Base-by-base conservation (phyloP, 2,329 filamentous ascomycete genomes). In the Diplocarpon mali region DNA sequence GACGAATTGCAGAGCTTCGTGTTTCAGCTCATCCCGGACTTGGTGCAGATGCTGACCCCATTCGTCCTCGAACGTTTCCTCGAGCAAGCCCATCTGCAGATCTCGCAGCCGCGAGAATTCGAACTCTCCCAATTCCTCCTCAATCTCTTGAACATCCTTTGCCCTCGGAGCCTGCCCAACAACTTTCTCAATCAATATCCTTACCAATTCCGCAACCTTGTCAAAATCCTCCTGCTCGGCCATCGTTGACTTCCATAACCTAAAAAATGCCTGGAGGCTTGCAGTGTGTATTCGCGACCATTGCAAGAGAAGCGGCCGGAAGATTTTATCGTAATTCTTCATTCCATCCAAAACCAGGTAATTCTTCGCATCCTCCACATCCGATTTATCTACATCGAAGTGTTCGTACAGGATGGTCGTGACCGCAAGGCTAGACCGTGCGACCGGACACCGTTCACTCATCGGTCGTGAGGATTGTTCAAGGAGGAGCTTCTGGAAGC, bases 1-100 rank as follows among this genome's bases (percentile, higher is more conserved):
- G 65, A 96, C 85, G 60, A 98, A 98, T 58, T 95, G 86, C 43
- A 95, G 68, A 10, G 90, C 88, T 64, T 98, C 92, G 57, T 90
- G 80, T 55, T 86, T 84, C 36, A 96, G 72, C 62, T 94, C 87
- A 44, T 95, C 87, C 29, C 88, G 83, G n/a, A 95, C 85, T 65
- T 92, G 86, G 52, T 77, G 77, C 24, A 98, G 71, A 64, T 96
- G 88, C 50, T 85, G 78, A 11, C 89, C 89, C 92, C 92, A 98
- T 39, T 85, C 85, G 61, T 93, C 86, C 62, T 96, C 90, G 60
- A 96, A 96, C 0, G 87, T 85, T 52, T 92, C 70, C 61, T 94
- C 86, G 4, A 96, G 70, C 10, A 95, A 72, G 55, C 93, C 85
- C 88, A 96, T 95, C 64, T 98, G 92, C 44, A 95, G 69, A 59